These are phyloP conservation scores for Cupressus sempervirens DNA, from an alignment of 75 land plant genomes.

Conservation along the genomic window DNA sequence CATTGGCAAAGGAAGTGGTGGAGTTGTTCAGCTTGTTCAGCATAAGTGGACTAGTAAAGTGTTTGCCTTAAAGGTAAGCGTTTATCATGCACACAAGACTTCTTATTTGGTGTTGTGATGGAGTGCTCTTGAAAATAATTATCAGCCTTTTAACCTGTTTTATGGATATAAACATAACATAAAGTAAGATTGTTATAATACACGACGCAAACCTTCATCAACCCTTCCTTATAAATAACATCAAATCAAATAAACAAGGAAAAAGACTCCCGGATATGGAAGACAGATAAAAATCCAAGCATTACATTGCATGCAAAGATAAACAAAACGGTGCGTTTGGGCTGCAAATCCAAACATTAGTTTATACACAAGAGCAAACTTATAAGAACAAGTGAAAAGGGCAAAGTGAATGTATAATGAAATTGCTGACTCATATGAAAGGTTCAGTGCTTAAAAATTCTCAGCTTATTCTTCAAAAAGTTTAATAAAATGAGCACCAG, in stretches of 20 bases:
- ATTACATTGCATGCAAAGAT: not conserved
- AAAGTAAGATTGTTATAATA: not conserved
- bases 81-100: not conserved
- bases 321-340: not conserved
- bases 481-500: not conserved
- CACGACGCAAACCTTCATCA: not conserved
- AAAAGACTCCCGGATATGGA: not conserved
- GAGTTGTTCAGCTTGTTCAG: slow-evolving; percentile 71
- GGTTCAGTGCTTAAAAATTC: not conserved
- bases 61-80: slow-evolving; percentile 62
- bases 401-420: not conserved
- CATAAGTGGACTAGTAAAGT: slow-evolving; percentile 56
- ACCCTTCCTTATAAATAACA: not conserved
- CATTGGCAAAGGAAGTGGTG: slow-evolving; percentile 73
- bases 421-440: not conserved
- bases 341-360: not conserved
- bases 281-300: not conserved
- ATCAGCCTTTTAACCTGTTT: not conserved
- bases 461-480: not conserved
- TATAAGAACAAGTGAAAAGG: not conserved
- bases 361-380: not conserved
- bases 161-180: not conserved
- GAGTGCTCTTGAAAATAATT: not conserved
- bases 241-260: not conserved
- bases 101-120: slow-evolving; percentile 1